Evolutionary conservation across 106 monocot species (phyloP).

Genomic region (Chionographis japonica): DNA sequence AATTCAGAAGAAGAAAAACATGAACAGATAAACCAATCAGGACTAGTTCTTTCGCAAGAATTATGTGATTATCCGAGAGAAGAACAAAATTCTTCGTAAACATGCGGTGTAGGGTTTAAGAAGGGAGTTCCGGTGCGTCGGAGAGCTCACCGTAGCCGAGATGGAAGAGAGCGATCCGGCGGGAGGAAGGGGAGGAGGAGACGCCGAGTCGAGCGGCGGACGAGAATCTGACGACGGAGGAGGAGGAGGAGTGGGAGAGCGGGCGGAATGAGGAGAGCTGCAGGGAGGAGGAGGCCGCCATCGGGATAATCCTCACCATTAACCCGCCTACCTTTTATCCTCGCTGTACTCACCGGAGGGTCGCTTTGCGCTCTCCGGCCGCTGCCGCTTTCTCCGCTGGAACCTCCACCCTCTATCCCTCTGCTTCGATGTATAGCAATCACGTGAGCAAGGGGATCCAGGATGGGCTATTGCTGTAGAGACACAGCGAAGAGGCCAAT

Average conservation of each 20-base stretch:
- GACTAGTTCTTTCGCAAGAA: too few relatives aligned
- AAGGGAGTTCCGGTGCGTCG: too few relatives aligned
- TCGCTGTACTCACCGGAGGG: too few relatives aligned
- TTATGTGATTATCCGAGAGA: not conserved
- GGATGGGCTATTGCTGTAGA: not conserved
- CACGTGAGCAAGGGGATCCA: not conserved
- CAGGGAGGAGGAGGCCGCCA: constrained; percentile 3
- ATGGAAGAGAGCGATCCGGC: not conserved
- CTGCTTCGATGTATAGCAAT: too few relatives aligned
- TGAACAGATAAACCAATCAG: too few relatives aligned
- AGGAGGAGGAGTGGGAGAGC: not conserved
- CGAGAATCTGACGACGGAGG: not conserved
- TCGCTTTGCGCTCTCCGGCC: too few relatives aligned
- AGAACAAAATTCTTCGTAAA: not conserved
- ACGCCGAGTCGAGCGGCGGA: not conserved
- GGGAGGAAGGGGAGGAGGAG: not conserved
- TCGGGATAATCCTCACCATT: constrained; percentile 2
- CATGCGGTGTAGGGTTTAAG: not conserved
- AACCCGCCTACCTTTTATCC: too few relatives aligned
- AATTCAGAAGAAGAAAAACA: too few relatives aligned
- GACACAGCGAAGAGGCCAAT: too few relatives aligned
- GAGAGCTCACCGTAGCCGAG: not conserved
- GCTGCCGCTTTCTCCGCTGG: too few relatives aligned
- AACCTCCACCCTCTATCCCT: too few relatives aligned
- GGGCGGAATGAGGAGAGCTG: not conserved